phyloP scores from a whole-genome alignment of 495 filamentous ascomycete species.

The Penicillium goetzii region DNA sequence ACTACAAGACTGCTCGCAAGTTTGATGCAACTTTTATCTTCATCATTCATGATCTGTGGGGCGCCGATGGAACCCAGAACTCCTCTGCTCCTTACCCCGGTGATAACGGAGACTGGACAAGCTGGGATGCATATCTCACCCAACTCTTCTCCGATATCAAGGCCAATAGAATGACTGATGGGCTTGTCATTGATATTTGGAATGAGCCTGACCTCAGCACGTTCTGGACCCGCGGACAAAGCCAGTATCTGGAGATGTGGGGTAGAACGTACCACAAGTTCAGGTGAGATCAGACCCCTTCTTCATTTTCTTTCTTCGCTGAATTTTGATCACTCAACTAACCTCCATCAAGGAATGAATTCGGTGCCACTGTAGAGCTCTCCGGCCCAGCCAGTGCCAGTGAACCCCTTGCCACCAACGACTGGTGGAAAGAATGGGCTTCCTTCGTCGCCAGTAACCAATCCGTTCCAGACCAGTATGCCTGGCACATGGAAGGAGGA shows the following conservation, averaged over 20 bases:
- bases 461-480: background rate
- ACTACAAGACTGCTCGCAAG: background rate
- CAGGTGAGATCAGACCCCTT: background rate
- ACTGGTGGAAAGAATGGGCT: background rate
- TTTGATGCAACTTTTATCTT: background rate
- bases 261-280: background rate
- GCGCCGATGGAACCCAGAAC: background rate
- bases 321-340: background rate
- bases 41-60: constrained; percentile 3
- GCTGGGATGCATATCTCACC: background rate
- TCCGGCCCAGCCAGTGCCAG: background rate
- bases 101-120: constrained; percentile 6
- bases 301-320: background rate
- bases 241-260: background rate
- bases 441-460: background rate
- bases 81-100: constrained; percentile 1
- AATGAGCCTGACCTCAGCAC: background rate
- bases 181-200: background rate
- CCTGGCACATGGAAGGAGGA: background rate
- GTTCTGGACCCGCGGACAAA: background rate
- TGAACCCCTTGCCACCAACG: background rate
- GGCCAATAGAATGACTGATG: background rate
- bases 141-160: background rate
- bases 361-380: background rate
- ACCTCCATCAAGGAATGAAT: background rate